Base-by-base conservation (phyloP, 257 asterid species). In the Plantago major region DNA sequence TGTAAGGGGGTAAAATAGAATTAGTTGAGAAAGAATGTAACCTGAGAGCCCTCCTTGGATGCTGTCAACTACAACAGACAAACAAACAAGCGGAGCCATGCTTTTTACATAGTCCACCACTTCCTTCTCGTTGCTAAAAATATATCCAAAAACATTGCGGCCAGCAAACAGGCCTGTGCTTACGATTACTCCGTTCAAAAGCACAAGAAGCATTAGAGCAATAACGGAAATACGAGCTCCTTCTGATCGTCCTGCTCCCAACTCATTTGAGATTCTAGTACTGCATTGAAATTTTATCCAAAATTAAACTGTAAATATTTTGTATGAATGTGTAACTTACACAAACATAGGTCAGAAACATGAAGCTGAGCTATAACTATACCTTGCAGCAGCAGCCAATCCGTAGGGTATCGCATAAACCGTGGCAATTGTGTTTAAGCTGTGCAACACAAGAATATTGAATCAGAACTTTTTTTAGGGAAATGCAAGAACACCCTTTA, bases 331-430 rank as follows among this genome's bases (percentile, higher is more conserved):
- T 13, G 13, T 38, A 12, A 49, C 8, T 42, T 16, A 6, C 15
- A 10, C 7, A 1, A 7, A 33, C 7, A 7, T 33, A 33, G 40
- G 40, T 33, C 40, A 33, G 40, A 1, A 33, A 33, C 42, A 16
- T 5, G 30, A 33, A 33, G 40, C 40, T 33, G 8, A 33, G 63
- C 5, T 37, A 51, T 26, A 43, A 7, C 22, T 44, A n/a, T 64
- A 88, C 96, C 96, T 86, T 72, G 85, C 95, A 13, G 94, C 91
- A 58, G 89, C 81, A 55, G 71, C 70, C 42, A 89, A 74, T 66
- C 97, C 97, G 33, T 55, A 74, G 5, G 97, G 89, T 67, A 86
- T 73, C 11, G 95, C 71, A 69, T 74, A 86, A 42, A 86, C 79
- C 51, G 92, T 79, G 48, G 79, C 2, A 10, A 81, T 65, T 50